These are phyloP conservation scores for Ogataea paraovalis DNA, from an alignment of 805 yeast species.

Conservation along the genomic window DNA sequence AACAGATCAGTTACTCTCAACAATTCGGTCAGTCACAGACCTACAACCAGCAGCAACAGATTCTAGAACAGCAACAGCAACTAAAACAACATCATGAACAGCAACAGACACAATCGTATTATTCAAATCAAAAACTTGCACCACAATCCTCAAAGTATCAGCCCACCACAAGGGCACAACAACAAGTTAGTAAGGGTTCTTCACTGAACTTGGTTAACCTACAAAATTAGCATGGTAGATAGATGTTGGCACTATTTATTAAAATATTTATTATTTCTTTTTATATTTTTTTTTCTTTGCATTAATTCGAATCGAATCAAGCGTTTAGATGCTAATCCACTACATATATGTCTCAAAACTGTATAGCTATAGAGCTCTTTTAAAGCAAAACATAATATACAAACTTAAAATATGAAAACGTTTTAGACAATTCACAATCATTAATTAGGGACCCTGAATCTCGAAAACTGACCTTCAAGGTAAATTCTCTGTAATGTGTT, in stretches of 20 bases:
- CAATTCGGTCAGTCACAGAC: neutral
- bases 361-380: no score
- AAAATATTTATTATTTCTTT: neutral
- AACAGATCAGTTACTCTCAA: slow-evolving; percentile 1
- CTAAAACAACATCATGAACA: slow-evolving; percentile 4
- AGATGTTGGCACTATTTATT: neutral
- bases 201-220: slow-evolving; percentile 21
- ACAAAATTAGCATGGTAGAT: slow-evolving; percentile 9
- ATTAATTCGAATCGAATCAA: neutral
- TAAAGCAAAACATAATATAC: neutral
- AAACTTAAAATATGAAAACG: neutral
- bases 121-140: slow-evolving; percentile 3
- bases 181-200: slow-evolving; percentile 20
- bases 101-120: slow-evolving; percentile 1
- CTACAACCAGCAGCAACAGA: neutral
- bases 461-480: slow-evolving; percentile 56
- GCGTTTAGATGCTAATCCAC: neutral
- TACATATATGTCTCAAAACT: no score
- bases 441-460: slow-evolving; percentile 47
- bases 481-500: slow-evolving; percentile 62
- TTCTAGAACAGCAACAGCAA: slow-evolving; percentile 6
- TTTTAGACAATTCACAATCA: neutral
- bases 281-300: neutral
- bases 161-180: slow-evolving; percentile 32
- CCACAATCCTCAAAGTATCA: slow-evolving; percentile 11